Conservation (phyloP, 1,284 basidiomycete genomes). For the Takashimella tepidaria region DNA sequence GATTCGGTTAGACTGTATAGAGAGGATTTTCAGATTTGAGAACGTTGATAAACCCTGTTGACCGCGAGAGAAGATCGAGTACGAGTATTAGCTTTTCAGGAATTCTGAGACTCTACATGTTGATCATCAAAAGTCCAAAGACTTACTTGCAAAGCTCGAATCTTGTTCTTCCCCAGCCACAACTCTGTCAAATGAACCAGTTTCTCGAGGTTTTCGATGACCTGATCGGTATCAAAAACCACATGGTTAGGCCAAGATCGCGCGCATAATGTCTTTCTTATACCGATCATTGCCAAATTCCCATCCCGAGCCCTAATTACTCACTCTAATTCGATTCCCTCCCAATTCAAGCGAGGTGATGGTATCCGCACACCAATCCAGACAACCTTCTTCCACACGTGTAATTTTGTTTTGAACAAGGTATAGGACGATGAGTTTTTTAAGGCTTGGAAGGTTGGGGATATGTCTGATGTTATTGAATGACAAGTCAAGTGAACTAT, state of each 20-base stretch:
- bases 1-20: slow-evolving; percentile 89
- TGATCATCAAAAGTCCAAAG: too few species aligned
- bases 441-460: slow-evolving; percentile 58
- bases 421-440: slow-evolving; percentile 67
- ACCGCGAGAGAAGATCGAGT: too few species aligned
- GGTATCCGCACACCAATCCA: slow-evolving; percentile 55
- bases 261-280: too few species aligned
- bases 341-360: slow-evolving; percentile 85
- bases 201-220: slow-evolving; percentile 81
- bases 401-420: slow-evolving; percentile 96
- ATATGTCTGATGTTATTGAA: slow-evolving; percentile 76
- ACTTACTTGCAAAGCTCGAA: slow-evolving; percentile 71
- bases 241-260: too few species aligned
- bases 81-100: too few species aligned
- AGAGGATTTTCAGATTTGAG: slow-evolving; percentile 70
- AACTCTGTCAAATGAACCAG: slow-evolving; percentile 81
- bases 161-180: slow-evolving; percentile 98
- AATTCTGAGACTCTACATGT: neutral
- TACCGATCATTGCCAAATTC: too few species aligned
- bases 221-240: too few species aligned
- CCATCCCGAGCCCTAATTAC: slow-evolving; percentile 21
- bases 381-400: slow-evolving; percentile 62
- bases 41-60: slow-evolving; percentile 59
- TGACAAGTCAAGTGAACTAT: slow-evolving; percentile 80
- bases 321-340: slow-evolving; percentile 80